Base-by-base conservation (phyloP, 495 filamentous ascomycete species). In the Lichina pygmaea region DNA sequence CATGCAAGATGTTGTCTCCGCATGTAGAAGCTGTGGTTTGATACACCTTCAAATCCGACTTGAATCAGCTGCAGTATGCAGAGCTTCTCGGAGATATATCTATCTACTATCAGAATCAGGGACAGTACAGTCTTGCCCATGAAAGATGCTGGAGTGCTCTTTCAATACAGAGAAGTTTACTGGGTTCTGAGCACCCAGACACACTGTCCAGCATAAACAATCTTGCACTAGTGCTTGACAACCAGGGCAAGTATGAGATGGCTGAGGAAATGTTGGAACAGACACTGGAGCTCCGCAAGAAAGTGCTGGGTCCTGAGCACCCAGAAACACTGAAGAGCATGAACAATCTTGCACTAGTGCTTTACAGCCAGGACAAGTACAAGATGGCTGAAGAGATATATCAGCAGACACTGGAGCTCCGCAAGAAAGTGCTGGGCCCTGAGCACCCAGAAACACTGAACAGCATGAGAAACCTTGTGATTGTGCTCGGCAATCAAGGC, bases 1-100 rank as follows among this genome's bases (percentile, higher is more conserved):
- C n/a, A n/a, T 68, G 64, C 47, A 47, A 52, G 34, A 45, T 43
- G 5, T 55, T 62, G 30, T 51, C 61, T 30, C 55, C 62, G 3
- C 66, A 69, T 44, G 60, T 54, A n/a, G 46, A 56, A 40, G 50
- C 48, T 8, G 59, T 58, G 5, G 39, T 59, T 40, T 13, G n/a
- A 17, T 47, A 32, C 32, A 24, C 24, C 30, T 42, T 40, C 15
- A 31, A 40, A 30, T 33, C 41, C 15, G 41, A 43, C 33, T 12
- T 9, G 13, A 24, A 15, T 16, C 8, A 7, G 34, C 31, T 47
- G 13, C 36, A 47, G 46, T 32, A 37, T n/a, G 46, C 38, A 44
- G 32, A 30, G 37, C 15, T 46, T 38, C 34, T 46, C 37, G 24
- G 17, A 13, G 37, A 46, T 24, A 24, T 38, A 37, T 34, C 44